phyloP scores from a whole-genome alignment of 2,329 filamentous ascomycete species.

The Truncatella angustata region DNA sequence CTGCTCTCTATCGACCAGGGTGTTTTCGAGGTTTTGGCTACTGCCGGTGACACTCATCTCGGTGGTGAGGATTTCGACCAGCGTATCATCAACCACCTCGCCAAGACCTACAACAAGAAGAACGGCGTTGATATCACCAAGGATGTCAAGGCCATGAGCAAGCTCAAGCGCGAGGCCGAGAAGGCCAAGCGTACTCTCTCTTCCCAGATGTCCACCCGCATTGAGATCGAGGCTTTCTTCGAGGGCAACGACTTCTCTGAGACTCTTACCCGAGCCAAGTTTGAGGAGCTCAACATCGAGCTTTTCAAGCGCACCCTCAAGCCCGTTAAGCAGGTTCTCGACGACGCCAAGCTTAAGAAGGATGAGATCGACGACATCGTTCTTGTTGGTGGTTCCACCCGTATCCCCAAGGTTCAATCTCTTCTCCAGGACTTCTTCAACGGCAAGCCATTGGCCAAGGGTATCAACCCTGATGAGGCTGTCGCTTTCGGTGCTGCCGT shows the following conservation, averaged over 20 bases:
- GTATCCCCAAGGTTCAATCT: constrained; percentile 96
- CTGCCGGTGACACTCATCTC: constrained; percentile 93
- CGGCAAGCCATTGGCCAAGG: constrained; percentile 98
- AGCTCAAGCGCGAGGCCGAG: constrained; percentile 98
- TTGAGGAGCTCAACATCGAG: constrained; percentile 98
- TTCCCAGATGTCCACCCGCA: constrained; percentile 87
- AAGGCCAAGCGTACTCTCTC: constrained; percentile 99
- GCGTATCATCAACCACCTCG: constrained; percentile 92
- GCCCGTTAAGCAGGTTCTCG: constrained; percentile 97
- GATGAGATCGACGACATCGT: constrained; percentile 93
- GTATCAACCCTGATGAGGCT: constrained; percentile 98
- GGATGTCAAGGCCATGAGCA: constrained; percentile 97
- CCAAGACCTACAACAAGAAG: constrained; percentile 99
- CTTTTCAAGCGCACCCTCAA: constrained; percentile 99
- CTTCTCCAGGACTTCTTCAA: constrained; percentile 94
- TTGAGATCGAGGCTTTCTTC: constrained; percentile 97
- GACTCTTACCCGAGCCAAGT: constrained; percentile 97
- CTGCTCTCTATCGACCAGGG: constrained; percentile 89
- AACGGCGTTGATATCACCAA: constrained; percentile 88
- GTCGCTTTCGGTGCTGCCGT: constrained; percentile 97
- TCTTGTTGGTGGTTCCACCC: constrained; percentile 95
- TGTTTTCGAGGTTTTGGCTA: constrained; percentile 92
- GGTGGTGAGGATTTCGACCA: constrained; percentile 99
- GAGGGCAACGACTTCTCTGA: constrained; percentile 97
- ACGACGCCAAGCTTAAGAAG: constrained; percentile 98